Evolutionary conservation across 495 filamentous ascomycete genomes (phyloP), one percentile per base, ranked within the genome.

Genomic region (Daldinia grandis): DNA sequence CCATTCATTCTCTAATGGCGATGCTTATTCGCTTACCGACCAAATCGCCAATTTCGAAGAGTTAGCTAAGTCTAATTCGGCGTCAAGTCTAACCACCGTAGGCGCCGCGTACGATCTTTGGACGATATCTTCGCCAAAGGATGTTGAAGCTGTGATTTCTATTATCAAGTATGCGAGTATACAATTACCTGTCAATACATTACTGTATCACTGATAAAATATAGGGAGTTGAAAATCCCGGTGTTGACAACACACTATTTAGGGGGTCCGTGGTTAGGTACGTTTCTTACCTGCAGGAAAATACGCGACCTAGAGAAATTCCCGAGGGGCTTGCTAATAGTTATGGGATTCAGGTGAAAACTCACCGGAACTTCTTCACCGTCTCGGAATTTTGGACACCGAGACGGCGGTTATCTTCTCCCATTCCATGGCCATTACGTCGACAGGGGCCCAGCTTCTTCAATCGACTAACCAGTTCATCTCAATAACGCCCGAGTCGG

Each of bases 401-500:
- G 63, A 66, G 42, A 76, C 71, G 58, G 76, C 83, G 3, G 73
- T 83, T 12, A 76, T 85, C 27, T 78, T 85, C 65, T 80, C 78
- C 6, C 83, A 85, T 62, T 77, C 68, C 15, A 64, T 56, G 37
- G 77, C 68, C 64, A 58, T 83, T 17, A 78, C 76, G 15, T 42
- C 70, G 2, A 19, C 51, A 10, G 80, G 76, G 24, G 64, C 69
- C 2, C 8, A n/a, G 4, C 42, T 81, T 4, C 74, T 83, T 3
- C 78, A 76, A 38, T 44, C 56, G 4, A 71, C 69, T 14, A 80
- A 81, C 67, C 72, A 78, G 44, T 77, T 77, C 73, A 71, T 80
- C 65, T 80, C 80, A 19, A 78, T 78, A 47, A 82, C 80, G 7
- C 77, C 79, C 24, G 80, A 83, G 66, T 79, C 78, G 3, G 81